Conservation (phyloP, 2,329 filamentous ascomycete genomes). For the Blumeriella jaapii region DNA sequence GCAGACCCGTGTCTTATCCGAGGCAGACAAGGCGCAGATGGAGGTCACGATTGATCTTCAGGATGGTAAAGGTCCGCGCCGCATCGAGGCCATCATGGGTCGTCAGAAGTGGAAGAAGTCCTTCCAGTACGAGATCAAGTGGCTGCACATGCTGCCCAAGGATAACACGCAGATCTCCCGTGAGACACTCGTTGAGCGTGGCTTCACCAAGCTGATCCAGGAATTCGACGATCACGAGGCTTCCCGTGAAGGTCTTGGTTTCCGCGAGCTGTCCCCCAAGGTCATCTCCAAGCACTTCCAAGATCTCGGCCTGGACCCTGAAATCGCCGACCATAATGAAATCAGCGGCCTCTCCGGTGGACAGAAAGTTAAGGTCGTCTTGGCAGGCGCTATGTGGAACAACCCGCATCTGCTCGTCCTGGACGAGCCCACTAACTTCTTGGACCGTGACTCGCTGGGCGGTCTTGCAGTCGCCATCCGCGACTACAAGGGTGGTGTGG, state of each 20-base stretch:
- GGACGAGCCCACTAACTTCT: slow-evolving; percentile 98
- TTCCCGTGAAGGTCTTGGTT: slow-evolving; percentile 95
- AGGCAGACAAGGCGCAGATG: slow-evolving; percentile 80
- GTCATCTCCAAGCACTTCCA: slow-evolving; percentile 98
- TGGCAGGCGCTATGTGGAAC: slow-evolving; percentile 96
- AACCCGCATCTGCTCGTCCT: slow-evolving; percentile 95
- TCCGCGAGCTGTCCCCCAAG: slow-evolving; percentile 83
- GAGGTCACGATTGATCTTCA: slow-evolving; percentile 77
- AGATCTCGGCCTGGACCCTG: slow-evolving; percentile 87
- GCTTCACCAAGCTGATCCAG: slow-evolving; percentile 88
- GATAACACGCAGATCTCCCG: slow-evolving; percentile 86
- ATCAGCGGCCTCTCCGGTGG: slow-evolving; percentile 93
- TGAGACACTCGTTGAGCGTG: slow-evolving; percentile 75
- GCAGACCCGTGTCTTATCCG: slow-evolving; percentile 83
- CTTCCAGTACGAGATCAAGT: slow-evolving; percentile 98
- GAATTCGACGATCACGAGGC: slow-evolving; percentile 99
- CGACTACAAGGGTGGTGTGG: slow-evolving; percentile 95
- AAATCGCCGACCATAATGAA: slow-evolving; percentile 98
- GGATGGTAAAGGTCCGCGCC: slow-evolving; percentile 66
- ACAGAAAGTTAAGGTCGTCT: slow-evolving; percentile 98
- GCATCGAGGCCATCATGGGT: slow-evolving; percentile 83
- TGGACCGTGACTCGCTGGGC: slow-evolving; percentile 94
- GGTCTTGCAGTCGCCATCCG: slow-evolving; percentile 95
- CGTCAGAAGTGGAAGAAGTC: slow-evolving; percentile 98
- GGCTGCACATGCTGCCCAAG: slow-evolving; percentile 80